Evolutionary conservation across 176 grass and related monocot genomes (phyloP).

Genomic region (Poa pratensis): DNA sequence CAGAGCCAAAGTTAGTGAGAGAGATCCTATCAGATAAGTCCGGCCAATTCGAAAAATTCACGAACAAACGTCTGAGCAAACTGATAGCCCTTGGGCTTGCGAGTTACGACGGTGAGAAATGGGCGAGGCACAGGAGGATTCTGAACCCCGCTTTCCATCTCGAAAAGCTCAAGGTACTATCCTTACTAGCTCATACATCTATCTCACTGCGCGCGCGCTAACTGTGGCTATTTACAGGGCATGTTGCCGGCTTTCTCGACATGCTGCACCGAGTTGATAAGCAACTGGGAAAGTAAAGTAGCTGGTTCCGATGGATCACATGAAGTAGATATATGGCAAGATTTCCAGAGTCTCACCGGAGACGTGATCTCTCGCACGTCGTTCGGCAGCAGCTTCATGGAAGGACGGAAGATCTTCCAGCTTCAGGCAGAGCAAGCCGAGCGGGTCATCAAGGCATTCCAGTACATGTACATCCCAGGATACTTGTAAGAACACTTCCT

Average conservation of each 20-base stretch:
- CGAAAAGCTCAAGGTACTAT: constrained; percentile 73
- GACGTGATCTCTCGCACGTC: constrained; percentile 78
- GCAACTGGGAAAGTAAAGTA: constrained; percentile 49
- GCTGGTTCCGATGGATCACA: background rate
- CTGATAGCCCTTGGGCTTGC: constrained; percentile 53
- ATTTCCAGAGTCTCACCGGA: constrained; percentile 69
- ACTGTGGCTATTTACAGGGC: constrained; percentile 33
- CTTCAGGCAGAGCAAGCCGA: constrained; percentile 67
- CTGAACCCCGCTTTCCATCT: constrained; percentile 76
- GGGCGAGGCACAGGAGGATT: constrained; percentile 76
- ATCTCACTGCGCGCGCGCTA: background rate
- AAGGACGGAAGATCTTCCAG: constrained; percentile 73
- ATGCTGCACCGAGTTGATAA: constrained; percentile 57
- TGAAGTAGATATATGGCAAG: constrained; percentile 66
- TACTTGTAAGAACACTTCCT: constrained; percentile 46
- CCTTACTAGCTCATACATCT: background rate
- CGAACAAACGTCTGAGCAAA: background rate
- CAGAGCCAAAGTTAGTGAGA: constrained; percentile 59
- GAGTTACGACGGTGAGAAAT: constrained; percentile 72
- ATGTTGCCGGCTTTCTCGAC: constrained; percentile 66
- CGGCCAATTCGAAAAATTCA: constrained; percentile 64
- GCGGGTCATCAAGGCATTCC: constrained; percentile 39
- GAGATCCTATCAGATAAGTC: constrained; percentile 75
- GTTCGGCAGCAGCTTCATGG: constrained; percentile 72
- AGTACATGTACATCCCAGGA: constrained; percentile 56